Conservation (phyloP, 2,329 filamentous ascomycete genomes). For the Phaeosphaeriaceae sp. region DNA sequence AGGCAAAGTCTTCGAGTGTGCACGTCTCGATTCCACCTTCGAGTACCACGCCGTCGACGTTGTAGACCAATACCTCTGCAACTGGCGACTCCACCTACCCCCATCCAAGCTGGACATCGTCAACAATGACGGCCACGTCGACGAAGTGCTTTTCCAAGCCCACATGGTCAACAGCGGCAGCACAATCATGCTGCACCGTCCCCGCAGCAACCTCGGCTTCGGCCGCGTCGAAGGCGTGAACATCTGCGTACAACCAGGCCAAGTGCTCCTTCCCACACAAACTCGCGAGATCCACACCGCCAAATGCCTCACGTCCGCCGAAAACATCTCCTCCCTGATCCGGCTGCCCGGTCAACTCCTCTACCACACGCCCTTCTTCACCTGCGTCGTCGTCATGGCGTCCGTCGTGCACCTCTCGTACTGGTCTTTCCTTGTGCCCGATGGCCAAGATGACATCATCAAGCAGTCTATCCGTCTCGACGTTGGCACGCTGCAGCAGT, state of each 20-base stretch:
- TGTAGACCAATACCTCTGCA: constrained; percentile 68
- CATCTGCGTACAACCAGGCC: constrained; percentile 68
- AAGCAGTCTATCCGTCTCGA: constrained; percentile 81
- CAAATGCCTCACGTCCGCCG: constrained; percentile 81
- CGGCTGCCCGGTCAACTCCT: constrained; percentile 75
- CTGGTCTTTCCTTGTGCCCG: constrained; percentile 65
- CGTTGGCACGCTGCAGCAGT: constrained; percentile 73
- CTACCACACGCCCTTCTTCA: constrained; percentile 65
- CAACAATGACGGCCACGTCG: constrained; percentile 70
- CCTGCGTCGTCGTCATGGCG: constrained; percentile 50
- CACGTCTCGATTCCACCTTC: constrained; percentile 42
- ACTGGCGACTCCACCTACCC: constrained; percentile 83
- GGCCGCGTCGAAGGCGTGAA: constrained; percentile 54
- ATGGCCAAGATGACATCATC: constrained; percentile 68
- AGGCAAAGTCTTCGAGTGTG: constrained; percentile 71
- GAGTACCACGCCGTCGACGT: constrained; percentile 58
- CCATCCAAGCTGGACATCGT: constrained; percentile 73
- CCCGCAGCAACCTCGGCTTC: constrained; percentile 48
- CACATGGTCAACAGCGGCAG: constrained; percentile 71
- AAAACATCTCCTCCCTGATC: constrained; percentile 76
- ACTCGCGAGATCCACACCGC: constrained; percentile 71
- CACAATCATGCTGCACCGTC: constrained; percentile 54
- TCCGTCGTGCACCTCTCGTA: constrained; percentile 64
- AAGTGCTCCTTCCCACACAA: constrained; percentile 59
- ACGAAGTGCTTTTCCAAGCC: constrained; percentile 92